Conservation (phyloP, 306 rosid genomes). For the Sechiopsis laciniata region DNA sequence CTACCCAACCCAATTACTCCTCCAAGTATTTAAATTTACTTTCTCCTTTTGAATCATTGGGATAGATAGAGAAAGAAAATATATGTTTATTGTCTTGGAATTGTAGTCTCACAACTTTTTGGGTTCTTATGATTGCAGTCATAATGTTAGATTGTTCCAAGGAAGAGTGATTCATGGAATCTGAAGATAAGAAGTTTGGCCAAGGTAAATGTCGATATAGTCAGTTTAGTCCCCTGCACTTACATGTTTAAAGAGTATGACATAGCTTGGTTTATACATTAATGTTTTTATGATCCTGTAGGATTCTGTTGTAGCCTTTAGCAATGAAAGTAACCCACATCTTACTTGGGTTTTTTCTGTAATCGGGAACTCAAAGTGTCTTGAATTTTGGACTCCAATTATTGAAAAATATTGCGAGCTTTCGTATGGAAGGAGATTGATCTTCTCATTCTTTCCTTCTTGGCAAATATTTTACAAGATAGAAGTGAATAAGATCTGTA, state of each 20-base stretch:
- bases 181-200: slow-evolving; percentile 23
- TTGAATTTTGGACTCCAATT: not conserved
- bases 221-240: slow-evolving; percentile 2
- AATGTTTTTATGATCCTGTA: not conserved
- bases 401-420: not conserved
- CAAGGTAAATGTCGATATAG: slow-evolving; percentile 17
- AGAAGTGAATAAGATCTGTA: not conserved
- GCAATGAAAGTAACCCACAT: not conserved
- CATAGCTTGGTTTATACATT: not conserved
- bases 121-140: not conserved
- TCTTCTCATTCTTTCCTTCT: not conserved
- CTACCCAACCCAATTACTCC: not conserved
- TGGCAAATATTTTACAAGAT: not conserved
- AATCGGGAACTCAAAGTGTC: not conserved
- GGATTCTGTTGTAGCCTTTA: not conserved
- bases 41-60: not conserved
- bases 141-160: slow-evolving; percentile 19
- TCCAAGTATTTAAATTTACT: not conserved
- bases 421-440: not conserved
- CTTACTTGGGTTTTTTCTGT: not conserved
- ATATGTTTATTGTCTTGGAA: not conserved
- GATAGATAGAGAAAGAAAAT: not conserved
- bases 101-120: not conserved
- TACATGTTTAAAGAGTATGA: not conserved
- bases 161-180: slow-evolving; percentile 20